These are phyloP conservation scores for Trametes meyenii DNA, from an alignment of 768 basidiomycete genomes.

Conservation along the genomic window DNA sequence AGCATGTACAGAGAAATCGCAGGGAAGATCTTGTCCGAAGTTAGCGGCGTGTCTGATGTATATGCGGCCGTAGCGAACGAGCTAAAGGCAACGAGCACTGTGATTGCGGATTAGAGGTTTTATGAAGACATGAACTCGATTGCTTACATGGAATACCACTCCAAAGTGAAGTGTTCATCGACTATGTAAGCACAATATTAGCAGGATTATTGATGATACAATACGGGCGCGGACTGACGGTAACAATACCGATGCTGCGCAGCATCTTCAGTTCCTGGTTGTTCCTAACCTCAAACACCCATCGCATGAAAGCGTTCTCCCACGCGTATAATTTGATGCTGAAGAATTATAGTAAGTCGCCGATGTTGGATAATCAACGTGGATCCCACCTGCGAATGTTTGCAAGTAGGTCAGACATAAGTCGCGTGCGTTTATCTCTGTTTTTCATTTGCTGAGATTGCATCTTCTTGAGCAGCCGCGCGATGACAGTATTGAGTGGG, in stretches of 20 bases:
- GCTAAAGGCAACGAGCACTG: slow-evolving; percentile 77
- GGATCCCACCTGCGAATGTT: slow-evolving; percentile 78
- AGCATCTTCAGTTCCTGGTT: slow-evolving; percentile 82
- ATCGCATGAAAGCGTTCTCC: slow-evolving; percentile 88
- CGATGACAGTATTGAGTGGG: slow-evolving; percentile 75
- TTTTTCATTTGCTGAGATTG: slow-evolving; percentile 94
- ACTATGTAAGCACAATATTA: slow-evolving; percentile 35
- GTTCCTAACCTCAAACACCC: slow-evolving; percentile 79
- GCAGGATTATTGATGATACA: not conserved
- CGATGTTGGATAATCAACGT: not conserved
- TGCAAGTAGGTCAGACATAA: slow-evolving; percentile 92
- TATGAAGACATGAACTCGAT: too few relatives aligned
- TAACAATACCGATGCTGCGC: slow-evolving; percentile 76
- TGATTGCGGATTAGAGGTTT: not conserved
- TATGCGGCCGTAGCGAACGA: slow-evolving; percentile 77
- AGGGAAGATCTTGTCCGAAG: slow-evolving; percentile 94
- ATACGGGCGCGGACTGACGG: slow-evolving; percentile 43
- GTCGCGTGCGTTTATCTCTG: slow-evolving; percentile 76
- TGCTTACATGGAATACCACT: slow-evolving; percentile 60
- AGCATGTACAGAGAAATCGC: slow-evolving; percentile 90
- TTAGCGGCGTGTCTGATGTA: slow-evolving; percentile 67
- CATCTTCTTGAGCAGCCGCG: slow-evolving; percentile 68
- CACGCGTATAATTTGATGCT: slow-evolving; percentile 93
- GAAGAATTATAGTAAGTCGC: not conserved
- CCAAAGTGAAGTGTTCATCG: slow-evolving; percentile 67